Evolutionary conservation across 2,329 filamentous ascomycete species (phyloP), one percentile per base, ranked within the genome.

Genomic region (Lecanicillium sp.): DNA sequence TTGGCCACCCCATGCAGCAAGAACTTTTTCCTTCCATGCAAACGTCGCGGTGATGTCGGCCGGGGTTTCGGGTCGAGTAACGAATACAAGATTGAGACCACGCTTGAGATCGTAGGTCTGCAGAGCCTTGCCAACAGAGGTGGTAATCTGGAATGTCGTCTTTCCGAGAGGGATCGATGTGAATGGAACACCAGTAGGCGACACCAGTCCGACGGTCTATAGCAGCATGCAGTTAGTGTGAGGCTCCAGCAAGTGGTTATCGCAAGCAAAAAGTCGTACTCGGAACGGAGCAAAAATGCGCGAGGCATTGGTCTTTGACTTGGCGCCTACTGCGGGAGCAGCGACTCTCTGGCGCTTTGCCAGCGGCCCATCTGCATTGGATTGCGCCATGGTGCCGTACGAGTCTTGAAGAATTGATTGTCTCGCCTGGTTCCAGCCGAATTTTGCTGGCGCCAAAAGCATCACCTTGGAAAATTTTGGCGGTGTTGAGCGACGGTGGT

Each of bases 71-170:
- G 94, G 93, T 44, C 90, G 79, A 17, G 88, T 96, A 52, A 98
- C 79, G 67, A 98, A 98, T 60, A 97, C 82, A 42, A 98, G 81
- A 59, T 94, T 91, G 52, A 98, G 78, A 39, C 91, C 91, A 58
- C 84, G 82, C 65, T 86, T 88, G 52, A 98, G 72, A 64, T 98
- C 93, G 71, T 98, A 98, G 0, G 93, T 98, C 68, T 98, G 93
- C 39, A 98, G 77, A 51, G 85, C 88, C 59, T 84, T 81, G 53
- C 91, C 93, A 52, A 94, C 87, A 0, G 89, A 97, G 24, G 93
- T 98, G 27, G 93, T 97, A 66, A 98, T 89, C 65, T 98, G 93
- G 63, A 95, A 98, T 3, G 90, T 95, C 1, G 88, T 91, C 68
- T 95, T 95, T 50, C 93, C 93, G 14, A 95, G 75, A 1, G 91